Percentiles rank a stretch among this genome's conserved stretches.
phyloP scores from a whole-genome alignment of 2,329 filamentous ascomycete genomes.

The Colletotrichum tropicale region DNA sequence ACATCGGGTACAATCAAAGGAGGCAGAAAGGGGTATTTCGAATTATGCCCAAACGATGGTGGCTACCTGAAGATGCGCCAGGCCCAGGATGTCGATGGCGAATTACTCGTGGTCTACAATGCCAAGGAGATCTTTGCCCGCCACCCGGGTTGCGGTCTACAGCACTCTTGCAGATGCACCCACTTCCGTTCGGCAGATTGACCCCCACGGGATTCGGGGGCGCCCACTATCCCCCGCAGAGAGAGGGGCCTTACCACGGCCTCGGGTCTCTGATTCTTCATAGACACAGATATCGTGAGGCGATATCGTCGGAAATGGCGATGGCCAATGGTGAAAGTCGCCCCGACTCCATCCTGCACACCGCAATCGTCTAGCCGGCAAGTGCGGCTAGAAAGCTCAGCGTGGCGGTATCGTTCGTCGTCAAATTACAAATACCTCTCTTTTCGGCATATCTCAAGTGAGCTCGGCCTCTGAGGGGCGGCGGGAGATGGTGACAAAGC shows the following conservation, averaged over 20 bases:
- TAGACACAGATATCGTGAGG: not conserved
- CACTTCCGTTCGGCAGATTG: not conserved
- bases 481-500: not conserved
- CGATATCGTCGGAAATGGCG: not conserved
- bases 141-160: not conserved
- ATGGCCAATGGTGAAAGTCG: not conserved
- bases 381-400: not conserved
- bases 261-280: not conserved
- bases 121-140: not conserved
- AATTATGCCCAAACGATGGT: not conserved
- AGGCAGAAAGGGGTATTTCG: not conserved
- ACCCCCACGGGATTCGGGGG: constrained; percentile 1
- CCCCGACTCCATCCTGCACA: not conserved
- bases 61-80: not conserved
- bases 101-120: not conserved
- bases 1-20: not conserved
- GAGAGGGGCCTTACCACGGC: not conserved
- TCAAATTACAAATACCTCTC: not conserved
- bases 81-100: not conserved
- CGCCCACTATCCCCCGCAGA: not conserved
- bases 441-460: not conserved
- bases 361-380: not conserved
- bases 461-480: too few species aligned
- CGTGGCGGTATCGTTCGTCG: not conserved
- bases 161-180: not conserved